Percentiles rank a stretch among this genome's conserved stretches.
Conservation (phyloP, 2,329 filamentous ascomycete genomes). For the Shiraia bambusicola region DNA sequence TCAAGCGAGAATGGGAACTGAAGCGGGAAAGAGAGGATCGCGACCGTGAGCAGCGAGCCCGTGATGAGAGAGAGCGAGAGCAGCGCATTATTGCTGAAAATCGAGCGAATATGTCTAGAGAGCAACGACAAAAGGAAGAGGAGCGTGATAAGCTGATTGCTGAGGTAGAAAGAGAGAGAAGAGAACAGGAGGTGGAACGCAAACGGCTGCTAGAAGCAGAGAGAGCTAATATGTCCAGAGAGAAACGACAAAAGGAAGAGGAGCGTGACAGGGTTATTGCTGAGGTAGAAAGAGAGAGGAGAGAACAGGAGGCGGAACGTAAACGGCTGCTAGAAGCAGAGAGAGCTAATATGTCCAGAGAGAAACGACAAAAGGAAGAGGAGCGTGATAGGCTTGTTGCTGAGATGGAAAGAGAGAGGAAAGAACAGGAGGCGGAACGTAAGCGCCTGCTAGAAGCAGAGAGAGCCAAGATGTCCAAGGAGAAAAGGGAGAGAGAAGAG, state of each 20-base stretch:
- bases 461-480: constrained; percentile 44
- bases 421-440: constrained; percentile 24
- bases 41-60: constrained; percentile 38
- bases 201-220: constrained; percentile 26
- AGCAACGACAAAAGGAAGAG: constrained; percentile 36
- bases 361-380: constrained; percentile 29
- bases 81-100: constrained; percentile 44
- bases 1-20: constrained; percentile 37
- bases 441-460: constrained; percentile 41
- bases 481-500: constrained; percentile 39
- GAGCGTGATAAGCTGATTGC: constrained; percentile 7
- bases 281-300: constrained; percentile 28
- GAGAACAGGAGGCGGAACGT: constrained; percentile 29
- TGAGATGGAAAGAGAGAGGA: constrained; percentile 31
- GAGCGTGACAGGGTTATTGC: constrained; percentile 30
- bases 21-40: constrained; percentile 34
- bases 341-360: constrained; percentile 28
- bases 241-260: constrained; percentile 23
- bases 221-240: constrained; percentile 22
- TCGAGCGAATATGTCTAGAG: constrained; percentile 44
- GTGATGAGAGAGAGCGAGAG: constrained; percentile 42
- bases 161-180: constrained; percentile 9
- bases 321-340: constrained; percentile 27
- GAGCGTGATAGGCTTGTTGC: constrained; percentile 28
- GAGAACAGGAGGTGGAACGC: constrained; percentile 23